Evolutionary conservation across 192 early-diverging fungal genomes (phyloP), one percentile per base, ranked within the genome.

Genomic region (Chytriomyces confervae): DNA sequence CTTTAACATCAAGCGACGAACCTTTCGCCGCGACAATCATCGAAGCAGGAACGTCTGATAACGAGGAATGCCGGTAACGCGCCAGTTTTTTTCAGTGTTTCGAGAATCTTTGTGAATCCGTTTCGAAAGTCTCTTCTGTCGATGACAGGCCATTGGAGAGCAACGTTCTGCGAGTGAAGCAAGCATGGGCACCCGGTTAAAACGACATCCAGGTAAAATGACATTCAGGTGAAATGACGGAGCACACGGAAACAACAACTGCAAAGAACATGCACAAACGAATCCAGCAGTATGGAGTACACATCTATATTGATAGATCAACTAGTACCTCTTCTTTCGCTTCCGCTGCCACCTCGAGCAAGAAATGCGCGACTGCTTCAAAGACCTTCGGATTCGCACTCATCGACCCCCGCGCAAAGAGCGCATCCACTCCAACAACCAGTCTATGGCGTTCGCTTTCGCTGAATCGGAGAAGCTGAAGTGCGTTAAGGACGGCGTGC

Each of bases 11-110:
- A 20, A 9, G 23, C 60, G 11, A 49, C 62, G 43, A 29, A 83
- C 82, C 82, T 27, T 61, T 81, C 83, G 16, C 83, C 83, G 24
- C 75, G 50, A 50, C 80, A 82, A 45, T 84, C 83, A 50, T 84
- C 83, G 50, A 84, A 82, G 45, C 69, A 69, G 1, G 73, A 77
- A 20, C 75, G 63, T 9, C 83, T 50, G 20, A 84, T 64, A 5
- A 50, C 51, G 6, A 79, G 62, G 44, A 78, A 71, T 13, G 66
- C 44, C 16, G 83, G 80, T 20, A 84, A 46, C 6, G 77, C 57
- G 45, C 78, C 80, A n/a, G 71, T 71, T 57, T 82, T 82, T 62
- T 82, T 84, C 61, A 84, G 69, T 20, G 50, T 5, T 24, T 84
- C 83, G n/a, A 84, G 76, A 57, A 67, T 73, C 57, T 79, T 78